Evolutionary conservation across 139 green algal genomes (phyloP).

Genomic region (Chlorella sp.): DNA sequence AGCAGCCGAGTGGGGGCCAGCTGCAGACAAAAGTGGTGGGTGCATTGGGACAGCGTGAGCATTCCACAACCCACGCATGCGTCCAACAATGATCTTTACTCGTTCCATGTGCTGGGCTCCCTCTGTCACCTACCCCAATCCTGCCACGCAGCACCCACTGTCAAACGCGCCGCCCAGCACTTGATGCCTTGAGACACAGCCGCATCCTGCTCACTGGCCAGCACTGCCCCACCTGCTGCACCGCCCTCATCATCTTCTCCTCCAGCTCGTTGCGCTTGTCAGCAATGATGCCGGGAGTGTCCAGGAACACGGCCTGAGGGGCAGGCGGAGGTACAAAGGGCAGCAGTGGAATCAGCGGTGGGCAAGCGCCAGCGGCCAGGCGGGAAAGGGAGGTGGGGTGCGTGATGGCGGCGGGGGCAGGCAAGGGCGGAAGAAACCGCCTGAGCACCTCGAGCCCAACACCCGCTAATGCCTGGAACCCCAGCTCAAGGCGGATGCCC

Average conservation of each 20-base stretch:
- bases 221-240: constrained; percentile 52
- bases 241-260: constrained; percentile 91
- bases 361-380: not conserved
- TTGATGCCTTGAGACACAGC: too few relatives aligned
- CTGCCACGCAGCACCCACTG: too few relatives aligned
- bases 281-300: constrained; percentile 93
- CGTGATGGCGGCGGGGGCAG: not conserved
- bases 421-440: not conserved
- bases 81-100: too few relatives aligned
- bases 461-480: too few relatives aligned
- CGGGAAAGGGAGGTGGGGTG: not conserved
- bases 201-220: too few relatives aligned
- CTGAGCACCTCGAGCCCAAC: not conserved
- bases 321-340: not conserved
- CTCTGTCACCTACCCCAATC: too few relatives aligned
- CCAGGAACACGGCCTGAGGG: constrained; percentile 89
- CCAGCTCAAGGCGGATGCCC: not conserved
- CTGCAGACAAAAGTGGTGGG: too few relatives aligned
- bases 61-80: too few relatives aligned
- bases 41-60: too few relatives aligned
- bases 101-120: too few relatives aligned
- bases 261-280: constrained; percentile 82
- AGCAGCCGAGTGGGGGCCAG: too few relatives aligned
- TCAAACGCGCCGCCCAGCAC: too few relatives aligned
- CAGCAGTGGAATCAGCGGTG: not conserved